Percentiles rank a stretch among this genome's conserved stretches.
phyloP scores from a whole-genome alignment of 2,329 filamentous ascomycete genomes.

The Uncinocarpus reesii region DNA sequence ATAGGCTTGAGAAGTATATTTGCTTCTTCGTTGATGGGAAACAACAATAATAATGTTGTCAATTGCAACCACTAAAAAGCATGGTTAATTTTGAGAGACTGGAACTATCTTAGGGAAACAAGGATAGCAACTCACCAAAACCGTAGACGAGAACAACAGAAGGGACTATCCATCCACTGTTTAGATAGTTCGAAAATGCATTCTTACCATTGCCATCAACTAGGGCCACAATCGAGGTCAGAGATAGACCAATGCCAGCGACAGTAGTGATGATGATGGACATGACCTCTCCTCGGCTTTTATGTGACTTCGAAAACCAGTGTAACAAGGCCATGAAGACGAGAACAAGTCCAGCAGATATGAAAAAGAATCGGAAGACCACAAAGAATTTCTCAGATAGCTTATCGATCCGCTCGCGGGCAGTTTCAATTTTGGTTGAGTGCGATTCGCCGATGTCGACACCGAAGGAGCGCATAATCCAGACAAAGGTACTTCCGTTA shows the following conservation, averaged over 20 bases:
- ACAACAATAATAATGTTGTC: constrained; percentile 8
- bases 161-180: constrained; percentile 13
- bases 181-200: not conserved
- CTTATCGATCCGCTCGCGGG: constrained; percentile 5
- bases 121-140: constrained; percentile 1
- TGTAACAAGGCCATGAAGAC: constrained; percentile 25
- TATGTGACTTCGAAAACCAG: constrained; percentile 21
- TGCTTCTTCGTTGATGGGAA: constrained; percentile 9
- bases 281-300: constrained; percentile 17
- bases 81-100: not conserved
- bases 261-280: constrained; percentile 13
- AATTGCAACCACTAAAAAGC: constrained; percentile 7
- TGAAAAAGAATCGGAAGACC: constrained; percentile 30
- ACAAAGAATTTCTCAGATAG: constrained; percentile 24
- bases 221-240: constrained; percentile 11
- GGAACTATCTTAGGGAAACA: not conserved
- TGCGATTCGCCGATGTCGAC: constrained; percentile 5
- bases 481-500: constrained; percentile 2
- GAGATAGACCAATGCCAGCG: constrained; percentile 11
- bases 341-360: constrained; percentile 30
- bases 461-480: constrained; percentile 15
- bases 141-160: constrained; percentile 12
- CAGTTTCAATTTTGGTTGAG: not conserved
- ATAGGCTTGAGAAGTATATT: constrained; percentile 1
- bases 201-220: not conserved